phyloP scores from a whole-genome alignment of 352 stramenopile species.

The Pythium dissimile region DNA sequence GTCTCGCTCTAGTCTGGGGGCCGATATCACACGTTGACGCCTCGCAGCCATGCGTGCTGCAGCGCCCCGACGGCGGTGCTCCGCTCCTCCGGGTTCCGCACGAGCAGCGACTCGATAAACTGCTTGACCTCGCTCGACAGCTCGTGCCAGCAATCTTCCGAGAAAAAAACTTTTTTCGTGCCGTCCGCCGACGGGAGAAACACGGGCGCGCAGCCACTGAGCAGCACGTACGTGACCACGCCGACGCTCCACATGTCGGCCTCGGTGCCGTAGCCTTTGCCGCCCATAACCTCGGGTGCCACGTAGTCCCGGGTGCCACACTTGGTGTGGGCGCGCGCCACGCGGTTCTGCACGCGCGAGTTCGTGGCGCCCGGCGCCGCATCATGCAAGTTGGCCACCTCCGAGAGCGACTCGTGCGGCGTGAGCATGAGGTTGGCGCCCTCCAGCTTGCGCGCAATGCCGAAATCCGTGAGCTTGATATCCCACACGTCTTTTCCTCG shows the following conservation, averaged over 20 bases:
- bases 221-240: constrained; percentile 89
- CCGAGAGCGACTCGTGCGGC: constrained; percentile 64
- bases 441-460: constrained; percentile 74
- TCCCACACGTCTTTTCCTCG: constrained; percentile 58
- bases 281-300: constrained; percentile 78
- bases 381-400: constrained; percentile 61
- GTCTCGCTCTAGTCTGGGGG: background rate
- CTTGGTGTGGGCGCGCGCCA: constrained; percentile 74
- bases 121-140: constrained; percentile 56
- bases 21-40: constrained; percentile 1
- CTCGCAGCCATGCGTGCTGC: constrained; percentile 62
- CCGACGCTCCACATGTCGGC: constrained; percentile 93
- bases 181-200: constrained; percentile 61
- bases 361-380: constrained; percentile 4
- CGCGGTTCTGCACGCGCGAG: constrained; percentile 55
- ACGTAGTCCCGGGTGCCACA: constrained; percentile 84
- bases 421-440: constrained; percentile 57
- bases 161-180: constrained; percentile 73
- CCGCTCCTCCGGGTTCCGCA: constrained; percentile 75
- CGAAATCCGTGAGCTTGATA: constrained; percentile 83
- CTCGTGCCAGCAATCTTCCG: constrained; percentile 60
- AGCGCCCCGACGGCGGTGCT: constrained; percentile 66
- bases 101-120: constrained; percentile 71
- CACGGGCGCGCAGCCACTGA: constrained; percentile 77
- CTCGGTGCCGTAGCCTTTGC: constrained; percentile 92